Percentiles rank a stretch among this genome's conserved stretches.
phyloP scores from a whole-genome alignment of 495 filamentous ascomycete species.

The Penicillium coprophilum region DNA sequence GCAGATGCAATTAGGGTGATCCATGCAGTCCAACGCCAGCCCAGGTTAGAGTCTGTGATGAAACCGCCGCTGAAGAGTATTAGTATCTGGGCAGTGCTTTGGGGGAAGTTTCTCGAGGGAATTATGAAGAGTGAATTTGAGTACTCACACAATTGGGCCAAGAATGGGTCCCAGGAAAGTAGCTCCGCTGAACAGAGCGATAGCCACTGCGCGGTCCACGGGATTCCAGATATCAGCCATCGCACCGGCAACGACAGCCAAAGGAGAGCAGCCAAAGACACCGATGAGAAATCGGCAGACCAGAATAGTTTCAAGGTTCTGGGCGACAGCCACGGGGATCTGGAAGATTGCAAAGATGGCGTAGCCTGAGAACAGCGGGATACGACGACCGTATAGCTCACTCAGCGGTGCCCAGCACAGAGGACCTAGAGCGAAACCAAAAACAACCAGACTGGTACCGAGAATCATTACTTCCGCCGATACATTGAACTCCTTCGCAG shows the following conservation, averaged over 20 bases:
- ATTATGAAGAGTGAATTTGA: background rate
- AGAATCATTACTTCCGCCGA: conserved; percentile 56
- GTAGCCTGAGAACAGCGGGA: conserved; percentile 57
- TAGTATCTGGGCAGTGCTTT: conserved; percentile 8
- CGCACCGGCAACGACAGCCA: conserved; percentile 61
- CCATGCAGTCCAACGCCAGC: conserved; percentile 67
- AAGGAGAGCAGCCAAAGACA: conserved; percentile 60
- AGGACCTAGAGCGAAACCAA: conserved; percentile 56
- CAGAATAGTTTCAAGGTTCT: conserved; percentile 59
- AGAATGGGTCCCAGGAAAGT: conserved; percentile 58
- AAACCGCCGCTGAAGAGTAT: conserved; percentile 51
- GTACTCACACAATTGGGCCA: conserved; percentile 38
- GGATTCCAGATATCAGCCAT: conserved; percentile 63
- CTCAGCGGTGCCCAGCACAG: conserved; percentile 56
- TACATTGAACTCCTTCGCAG: conserved; percentile 51
- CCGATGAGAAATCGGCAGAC: conserved; percentile 62
- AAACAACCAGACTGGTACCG: conserved; percentile 56
- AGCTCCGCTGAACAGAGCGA: conserved; percentile 53
- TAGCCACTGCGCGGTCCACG: conserved; percentile 59
- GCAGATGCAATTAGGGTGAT: conserved; percentile 58
- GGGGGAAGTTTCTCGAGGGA: background rate
- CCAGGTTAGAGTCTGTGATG: conserved; percentile 53
- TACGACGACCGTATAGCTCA: conserved; percentile 57
- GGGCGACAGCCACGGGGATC: conserved; percentile 59
- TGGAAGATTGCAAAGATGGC: conserved; percentile 59